Base-by-base conservation (phyloP, 768 basidiomycete genomes). In the Mycena vulgaris region DNA sequence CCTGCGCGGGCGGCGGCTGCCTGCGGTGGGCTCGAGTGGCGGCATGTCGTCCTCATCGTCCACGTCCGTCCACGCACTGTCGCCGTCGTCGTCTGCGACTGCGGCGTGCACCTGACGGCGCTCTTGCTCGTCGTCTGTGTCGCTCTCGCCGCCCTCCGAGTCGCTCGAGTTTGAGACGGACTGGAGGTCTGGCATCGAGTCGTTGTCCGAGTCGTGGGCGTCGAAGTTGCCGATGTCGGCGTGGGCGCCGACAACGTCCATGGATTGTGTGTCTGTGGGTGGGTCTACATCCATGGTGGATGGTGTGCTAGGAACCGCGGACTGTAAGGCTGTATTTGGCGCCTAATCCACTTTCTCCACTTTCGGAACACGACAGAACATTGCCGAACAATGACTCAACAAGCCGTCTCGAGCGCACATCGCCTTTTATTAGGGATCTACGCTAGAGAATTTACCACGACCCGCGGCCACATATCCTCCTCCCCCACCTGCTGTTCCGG, bases 121-220 rank as follows among this genome's bases (percentile, higher is more conserved):
- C 51, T 83, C 78, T 28, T 80, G 75, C 63, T 80, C 76, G 51
- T 78, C 59, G 42, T 45, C 42, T 19, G 21, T 23, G 47, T 75
- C 69, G 58, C 81, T 78, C 52, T 72, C 68, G 21, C 74, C 70
- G 71, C 28, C 45, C 51, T 75, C 75, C 5, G 77, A 79, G 28
- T 81, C 81, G 25, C 81, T 83, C n/a, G 80, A 79, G 68, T 83
- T 80, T 14, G 82, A 79, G 7, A 85, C 74, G 6, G 82, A 78
- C 60, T 80, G 81, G 25, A 87, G 77, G 0, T 78, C 81, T 14
- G 87, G 87, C 82, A 87, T 83, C 16, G 80, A 81, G 60, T 81
- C 82, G 31, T n/a, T n/a, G n/a, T 81, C 79, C 42, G 81, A 80
- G 37, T 82, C 80, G 28, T 69, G 19, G 19, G 42, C 42, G 42